These are phyloP conservation scores for Coemansia sp. DNA, from an alignment of 192 early-diverging fungal species.

Conservation along the genomic window DNA sequence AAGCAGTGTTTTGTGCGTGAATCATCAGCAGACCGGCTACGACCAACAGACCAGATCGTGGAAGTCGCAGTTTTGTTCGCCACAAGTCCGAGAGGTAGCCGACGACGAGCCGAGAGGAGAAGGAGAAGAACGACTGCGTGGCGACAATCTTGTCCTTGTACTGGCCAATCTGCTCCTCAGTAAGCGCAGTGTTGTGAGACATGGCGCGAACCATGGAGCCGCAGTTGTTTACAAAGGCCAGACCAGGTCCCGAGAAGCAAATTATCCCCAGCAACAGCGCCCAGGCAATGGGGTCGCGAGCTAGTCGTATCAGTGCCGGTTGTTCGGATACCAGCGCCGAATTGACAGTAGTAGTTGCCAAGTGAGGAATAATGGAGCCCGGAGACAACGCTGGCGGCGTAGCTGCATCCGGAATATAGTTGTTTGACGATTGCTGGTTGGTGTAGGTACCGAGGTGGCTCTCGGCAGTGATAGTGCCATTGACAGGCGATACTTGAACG, in stretches of 20 bases:
- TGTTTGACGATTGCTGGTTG: not conserved
- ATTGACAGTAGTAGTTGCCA: not conserved
- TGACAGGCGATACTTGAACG: not conserved
- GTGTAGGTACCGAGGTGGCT: not conserved
- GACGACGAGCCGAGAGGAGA: slow-evolving; percentile 30
- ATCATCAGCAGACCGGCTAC: slow-evolving; percentile 34
- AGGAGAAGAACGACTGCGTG: slow-evolving; percentile 53
- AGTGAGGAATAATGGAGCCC: not conserved
- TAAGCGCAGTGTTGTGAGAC: slow-evolving; percentile 24
- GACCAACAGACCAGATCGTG: slow-evolving; percentile 38
- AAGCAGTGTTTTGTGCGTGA: slow-evolving; percentile 31
- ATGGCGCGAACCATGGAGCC: slow-evolving; percentile 50
- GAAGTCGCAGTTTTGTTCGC: slow-evolving; percentile 40
- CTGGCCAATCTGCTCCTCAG: slow-evolving; percentile 31
- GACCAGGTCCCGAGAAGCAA: slow-evolving; percentile 41
- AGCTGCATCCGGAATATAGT: not conserved
- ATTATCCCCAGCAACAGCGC: slow-evolving; percentile 41
- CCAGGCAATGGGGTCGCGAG: slow-evolving; percentile 36
- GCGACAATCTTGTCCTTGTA: slow-evolving; percentile 51
- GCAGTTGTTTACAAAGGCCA: slow-evolving; percentile 54
- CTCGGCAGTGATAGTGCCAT: not conserved
- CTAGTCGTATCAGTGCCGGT: slow-evolving; percentile 17
- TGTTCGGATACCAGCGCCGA: not conserved
- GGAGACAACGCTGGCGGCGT: not conserved
- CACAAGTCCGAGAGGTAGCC: slow-evolving; percentile 49